A percentile compares a stretch with the other conserved stretches of the same genome.
Conservation (phyloP, 441 rosid genomes). For the Eruca vesicaria region DNA sequence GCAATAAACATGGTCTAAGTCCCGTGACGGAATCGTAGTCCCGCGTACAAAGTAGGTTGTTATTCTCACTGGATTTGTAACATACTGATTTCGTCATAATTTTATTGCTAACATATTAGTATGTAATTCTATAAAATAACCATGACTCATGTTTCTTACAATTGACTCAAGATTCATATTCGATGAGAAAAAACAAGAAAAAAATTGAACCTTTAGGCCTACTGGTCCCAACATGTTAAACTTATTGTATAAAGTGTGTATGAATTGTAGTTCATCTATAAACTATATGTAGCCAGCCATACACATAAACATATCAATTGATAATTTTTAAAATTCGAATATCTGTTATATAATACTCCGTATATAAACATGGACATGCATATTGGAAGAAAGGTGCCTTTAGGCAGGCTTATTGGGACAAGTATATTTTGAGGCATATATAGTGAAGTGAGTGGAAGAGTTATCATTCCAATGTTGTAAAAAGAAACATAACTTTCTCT, state of each 20-base stretch:
- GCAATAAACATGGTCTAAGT: too few species aligned
- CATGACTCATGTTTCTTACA: not conserved
- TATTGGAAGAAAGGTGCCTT: slow-evolving; percentile 31
- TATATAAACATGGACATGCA: slow-evolving; percentile 31
- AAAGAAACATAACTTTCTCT: slow-evolving; percentile 36
- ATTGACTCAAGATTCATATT: not conserved
- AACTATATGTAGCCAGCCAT: not conserved
- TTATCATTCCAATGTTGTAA: slow-evolving; percentile 33
- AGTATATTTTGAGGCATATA: slow-evolving; percentile 26
- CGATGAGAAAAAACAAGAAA: not conserved
- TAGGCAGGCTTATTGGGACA: slow-evolving; percentile 41
- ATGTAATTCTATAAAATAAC: not conserved
- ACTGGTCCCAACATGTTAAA: not conserved
- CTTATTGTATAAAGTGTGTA: not conserved
- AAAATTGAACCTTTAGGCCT: not conserved
- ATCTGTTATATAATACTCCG: not conserved
- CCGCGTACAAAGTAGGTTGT: not conserved
- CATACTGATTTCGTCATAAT: not conserved
- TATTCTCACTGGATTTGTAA: not conserved
- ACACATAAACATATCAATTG: not conserved
- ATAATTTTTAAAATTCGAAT: not conserved
- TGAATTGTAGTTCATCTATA: not conserved
- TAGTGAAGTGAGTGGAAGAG: slow-evolving; percentile 35
- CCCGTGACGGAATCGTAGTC: not conserved
- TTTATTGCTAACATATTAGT: not conserved